Evolutionary conservation across 2,329 filamentous ascomycete species (phyloP).

Genomic region (Penicillium sp.): DNA sequence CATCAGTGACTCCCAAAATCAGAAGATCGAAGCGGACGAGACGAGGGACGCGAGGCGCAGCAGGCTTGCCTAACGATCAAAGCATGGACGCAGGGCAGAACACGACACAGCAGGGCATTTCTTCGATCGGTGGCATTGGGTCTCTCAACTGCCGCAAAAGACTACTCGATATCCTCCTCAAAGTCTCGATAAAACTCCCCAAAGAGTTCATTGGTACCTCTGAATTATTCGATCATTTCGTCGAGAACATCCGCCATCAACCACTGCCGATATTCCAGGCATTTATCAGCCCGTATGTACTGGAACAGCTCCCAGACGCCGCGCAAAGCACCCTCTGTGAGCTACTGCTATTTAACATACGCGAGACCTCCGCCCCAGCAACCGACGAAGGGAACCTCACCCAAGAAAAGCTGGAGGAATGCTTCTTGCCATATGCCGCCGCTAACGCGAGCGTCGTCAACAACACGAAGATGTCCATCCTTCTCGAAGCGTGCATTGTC

Average conservation of each 20-base stretch:
- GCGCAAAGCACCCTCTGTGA: constrained; percentile 49
- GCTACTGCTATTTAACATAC: constrained; percentile 47
- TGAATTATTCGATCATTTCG: constrained; percentile 41
- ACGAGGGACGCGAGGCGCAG: constrained; percentile 21
- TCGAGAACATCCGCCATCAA: constrained; percentile 44
- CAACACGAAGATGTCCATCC: constrained; percentile 65
- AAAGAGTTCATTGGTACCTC: constrained; percentile 34
- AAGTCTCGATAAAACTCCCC: constrained; percentile 34
- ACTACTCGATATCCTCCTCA: constrained; percentile 41
- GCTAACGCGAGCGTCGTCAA: constrained; percentile 56
- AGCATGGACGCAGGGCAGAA: constrained; percentile 2
- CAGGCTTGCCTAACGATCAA: constrained; percentile 1
- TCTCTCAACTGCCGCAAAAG: constrained; percentile 43
- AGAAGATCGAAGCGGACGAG: constrained; percentile 33
- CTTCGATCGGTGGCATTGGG: constrained; percentile 34
- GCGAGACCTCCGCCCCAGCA: constrained; percentile 39
- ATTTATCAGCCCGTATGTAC: constrained; percentile 42
- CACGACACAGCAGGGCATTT: constrained; percentile 18
- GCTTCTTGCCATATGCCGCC: constrained; percentile 62
- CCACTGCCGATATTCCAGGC: constrained; percentile 44
- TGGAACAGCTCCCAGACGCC: constrained; percentile 38
- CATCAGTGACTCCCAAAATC: constrained; percentile 7
- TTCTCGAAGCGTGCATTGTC: constrained; percentile 61
- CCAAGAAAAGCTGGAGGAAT: constrained; percentile 49
- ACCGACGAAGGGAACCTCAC: constrained; percentile 43